These are phyloP conservation scores for Passiflora organensis DNA, from an alignment of 345 rosid genomes.

Conservation along the genomic window DNA sequence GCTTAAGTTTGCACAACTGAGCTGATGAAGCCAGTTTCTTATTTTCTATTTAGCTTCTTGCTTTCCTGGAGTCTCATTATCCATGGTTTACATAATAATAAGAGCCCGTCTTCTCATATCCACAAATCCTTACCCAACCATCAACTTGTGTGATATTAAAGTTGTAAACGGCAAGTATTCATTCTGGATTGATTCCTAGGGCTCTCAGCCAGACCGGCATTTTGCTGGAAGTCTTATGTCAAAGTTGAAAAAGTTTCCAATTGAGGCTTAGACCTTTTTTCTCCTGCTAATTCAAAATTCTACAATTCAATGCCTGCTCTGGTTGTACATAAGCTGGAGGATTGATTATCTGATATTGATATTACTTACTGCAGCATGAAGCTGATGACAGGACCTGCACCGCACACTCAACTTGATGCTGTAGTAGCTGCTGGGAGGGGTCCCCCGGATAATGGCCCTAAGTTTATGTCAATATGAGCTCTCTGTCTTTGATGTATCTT, in stretches of 20 bases:
- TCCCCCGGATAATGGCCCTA: slow-evolving; percentile 87
- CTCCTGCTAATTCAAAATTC: too few species aligned
- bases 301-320: neutral
- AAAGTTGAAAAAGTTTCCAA: neutral
- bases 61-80: too few species aligned
- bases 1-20: too few species aligned
- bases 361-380: slow-evolving; percentile 50
- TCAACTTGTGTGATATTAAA: too few species aligned
- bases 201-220: neutral
- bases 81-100: too few species aligned
- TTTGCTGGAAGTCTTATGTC: neutral
- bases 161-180: too few species aligned
- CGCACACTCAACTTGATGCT: slow-evolving; percentile 91
- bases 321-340: neutral
- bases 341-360: slow-evolving; percentile 3
- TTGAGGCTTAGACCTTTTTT: neutral
- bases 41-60: too few species aligned
- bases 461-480: slow-evolving; percentile 52
- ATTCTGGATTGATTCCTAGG: too few species aligned
- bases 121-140: too few species aligned
- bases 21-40: too few species aligned
- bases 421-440: slow-evolving; percentile 96
- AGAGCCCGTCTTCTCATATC: too few species aligned
- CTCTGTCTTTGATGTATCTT: slow-evolving; percentile 2
- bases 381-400: slow-evolving; percentile 71